These are phyloP conservation scores for Penstemon barbatus DNA, from an alignment of 257 asterid genomes.

Conservation along the genomic window DNA sequence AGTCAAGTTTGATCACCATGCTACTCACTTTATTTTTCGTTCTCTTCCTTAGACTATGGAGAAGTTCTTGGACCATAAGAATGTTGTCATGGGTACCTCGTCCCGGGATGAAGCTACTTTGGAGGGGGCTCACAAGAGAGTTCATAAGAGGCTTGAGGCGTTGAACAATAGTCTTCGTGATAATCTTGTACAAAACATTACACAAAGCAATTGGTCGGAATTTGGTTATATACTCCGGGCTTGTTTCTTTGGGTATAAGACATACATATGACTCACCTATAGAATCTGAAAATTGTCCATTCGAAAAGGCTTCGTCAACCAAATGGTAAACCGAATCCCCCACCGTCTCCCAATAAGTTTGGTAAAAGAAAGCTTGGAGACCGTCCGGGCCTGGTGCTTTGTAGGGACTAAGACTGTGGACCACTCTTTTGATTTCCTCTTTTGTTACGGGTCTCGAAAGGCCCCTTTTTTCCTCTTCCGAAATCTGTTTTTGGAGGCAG, in stretches of 20 bases:
- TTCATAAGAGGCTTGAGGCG: not conserved
- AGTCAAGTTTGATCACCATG: too few species aligned
- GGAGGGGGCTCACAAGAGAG: not conserved
- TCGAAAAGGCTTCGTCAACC: not conserved
- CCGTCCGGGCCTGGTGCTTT: not conserved
- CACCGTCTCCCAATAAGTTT: not conserved
- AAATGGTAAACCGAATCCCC: not conserved
- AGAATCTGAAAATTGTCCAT: not conserved
- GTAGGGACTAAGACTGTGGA: not conserved
- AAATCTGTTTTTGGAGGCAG: too few species aligned
- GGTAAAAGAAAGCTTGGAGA: not conserved
- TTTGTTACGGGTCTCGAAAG: too few species aligned
- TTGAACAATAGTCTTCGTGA: not conserved
- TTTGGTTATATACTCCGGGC: not conserved
- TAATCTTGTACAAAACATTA: not conserved
- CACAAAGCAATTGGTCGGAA: not conserved
- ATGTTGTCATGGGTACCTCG: not conserved
- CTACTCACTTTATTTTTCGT: too few species aligned
- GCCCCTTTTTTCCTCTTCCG: too few species aligned
- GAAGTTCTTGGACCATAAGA: too few species aligned
- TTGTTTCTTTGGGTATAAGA: not conserved
- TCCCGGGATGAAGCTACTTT: not conserved
- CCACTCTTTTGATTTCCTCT: not conserved
- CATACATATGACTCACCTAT: not conserved
- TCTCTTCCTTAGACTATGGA: too few species aligned